Conservation (phyloP, 768 basidiomycete species). For the Tephrocybe sp. region DNA sequence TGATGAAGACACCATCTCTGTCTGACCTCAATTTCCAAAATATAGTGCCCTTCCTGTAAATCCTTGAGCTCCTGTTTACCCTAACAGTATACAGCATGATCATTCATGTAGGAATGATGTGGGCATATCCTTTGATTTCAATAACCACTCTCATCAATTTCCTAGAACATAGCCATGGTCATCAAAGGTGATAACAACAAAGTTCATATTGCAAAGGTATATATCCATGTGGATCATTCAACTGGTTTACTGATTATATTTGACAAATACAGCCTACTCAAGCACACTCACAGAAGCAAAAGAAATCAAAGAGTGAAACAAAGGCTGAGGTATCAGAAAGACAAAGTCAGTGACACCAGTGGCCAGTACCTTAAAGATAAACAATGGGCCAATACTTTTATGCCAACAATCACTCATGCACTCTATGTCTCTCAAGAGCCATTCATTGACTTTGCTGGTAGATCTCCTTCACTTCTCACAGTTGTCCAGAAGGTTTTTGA, state of each 20-base stretch:
- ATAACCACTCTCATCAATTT: not conserved
- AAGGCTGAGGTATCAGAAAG: not conserved
- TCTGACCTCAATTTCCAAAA: constrained; percentile 5
- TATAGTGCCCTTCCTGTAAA: not conserved
- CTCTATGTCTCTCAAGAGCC: constrained; percentile 19
- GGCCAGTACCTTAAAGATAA: constrained; percentile 10
- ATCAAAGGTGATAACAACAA: not conserved
- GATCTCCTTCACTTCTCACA: constrained; percentile 11
- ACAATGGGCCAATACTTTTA: constrained; percentile 15
- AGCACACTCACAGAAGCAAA: not conserved
- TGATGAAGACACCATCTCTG: constrained; percentile 16
- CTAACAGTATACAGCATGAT: not conserved
- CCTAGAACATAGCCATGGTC: too few relatives aligned
- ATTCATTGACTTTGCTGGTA: constrained; percentile 13
- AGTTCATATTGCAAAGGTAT: too few relatives aligned
- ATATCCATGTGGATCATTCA: too few relatives aligned
- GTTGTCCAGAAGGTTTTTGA: constrained; percentile 14
- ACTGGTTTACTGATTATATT: too few relatives aligned
- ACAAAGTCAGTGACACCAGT: not conserved
- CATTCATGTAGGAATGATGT: not conserved
- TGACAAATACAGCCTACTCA: too few relatives aligned
- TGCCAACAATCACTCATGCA: constrained; percentile 20
- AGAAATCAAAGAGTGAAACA: not conserved
- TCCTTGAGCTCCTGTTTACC: not conserved
- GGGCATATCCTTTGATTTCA: not conserved